A percentile compares a stretch with the other conserved stretches of the same genome.
Evolutionary conservation across 306 rosid genomes (phyloP).

Genomic region (Calophaca sinica): DNA sequence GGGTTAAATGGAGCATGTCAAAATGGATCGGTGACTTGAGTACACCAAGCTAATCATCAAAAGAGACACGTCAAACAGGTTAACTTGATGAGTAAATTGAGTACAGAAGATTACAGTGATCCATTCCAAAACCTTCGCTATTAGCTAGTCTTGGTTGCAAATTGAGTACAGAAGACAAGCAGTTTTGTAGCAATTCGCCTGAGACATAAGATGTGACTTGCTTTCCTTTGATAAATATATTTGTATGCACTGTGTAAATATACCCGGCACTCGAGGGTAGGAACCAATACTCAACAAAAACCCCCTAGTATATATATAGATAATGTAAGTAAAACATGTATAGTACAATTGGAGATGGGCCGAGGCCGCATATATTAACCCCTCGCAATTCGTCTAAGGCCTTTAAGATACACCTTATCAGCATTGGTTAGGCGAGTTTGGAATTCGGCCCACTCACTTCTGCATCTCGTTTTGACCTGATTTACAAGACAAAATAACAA

Average conservation of each 20-base stretch:
- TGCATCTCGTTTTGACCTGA: conserved; percentile 86
- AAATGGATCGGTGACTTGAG: no score
- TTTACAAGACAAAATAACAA: conserved; percentile 29
- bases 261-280: conserved; percentile 12
- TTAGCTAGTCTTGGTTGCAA: conserved; percentile 11
- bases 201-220: background rate
- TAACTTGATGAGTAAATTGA: no score
- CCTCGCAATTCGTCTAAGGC: conserved; percentile 46
- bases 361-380: conserved; percentile 32
- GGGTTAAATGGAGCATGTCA: no score
- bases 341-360: background rate
- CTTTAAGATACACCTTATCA: conserved; percentile 63
- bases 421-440: conserved; percentile 75
- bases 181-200: background rate
- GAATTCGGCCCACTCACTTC: conserved; percentile 89
- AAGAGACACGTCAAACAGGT: no score
- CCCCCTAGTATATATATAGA: conserved; percentile 1
- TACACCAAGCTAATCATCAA: no score
- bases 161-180: background rate
- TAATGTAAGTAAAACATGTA: conserved; percentile 50
- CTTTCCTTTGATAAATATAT: conserved; percentile 30
- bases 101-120: background rate
- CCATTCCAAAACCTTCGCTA: conserved; percentile 15
- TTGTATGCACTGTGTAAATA: conserved; percentile 14
- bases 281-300: conserved; percentile 36